Base-by-base conservation (phyloP, 139 green algal species). In the Picochlorum sp. region DNA sequence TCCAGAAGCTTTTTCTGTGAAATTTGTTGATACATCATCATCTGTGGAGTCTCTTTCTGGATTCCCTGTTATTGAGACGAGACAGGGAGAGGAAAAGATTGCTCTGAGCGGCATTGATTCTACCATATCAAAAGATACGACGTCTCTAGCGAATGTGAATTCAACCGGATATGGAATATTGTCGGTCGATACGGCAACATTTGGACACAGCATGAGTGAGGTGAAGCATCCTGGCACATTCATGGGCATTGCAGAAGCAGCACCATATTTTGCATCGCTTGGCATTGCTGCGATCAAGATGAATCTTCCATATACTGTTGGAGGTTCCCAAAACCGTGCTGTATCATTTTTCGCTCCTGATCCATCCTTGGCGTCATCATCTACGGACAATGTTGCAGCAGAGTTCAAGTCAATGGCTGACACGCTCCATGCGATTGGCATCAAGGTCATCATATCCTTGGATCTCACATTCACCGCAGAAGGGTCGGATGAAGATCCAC, bases 381-480 rank as follows among this genome's bases (percentile, higher is more conserved):
- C 65, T 50, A 45, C 57, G 20, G 38, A 59, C 5, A 66, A 77
- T 20, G 74, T 83, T 4, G 68, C 67, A 1, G 23, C 44, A 14
- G 85, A 92, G 72, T 66, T 92, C 24, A 78, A 83, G 64, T 13
- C 49, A n/a, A 63, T 85, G 38, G 62, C 90, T 7, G 49, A 47
- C 11, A 70, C 61, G 23, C 59, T 88, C 54, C 84, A 91, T 41
- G 57, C 37, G 0, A 69, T 70, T 14, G 85, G 85, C 56, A 62
- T 92, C 15, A 80, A 89, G 71, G 85, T 92, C 3, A 62, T 89
- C 15, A 57, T 89, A 45, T 70, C 81, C 67, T 75, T 88, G 13
- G 83, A 92, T 68, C 83, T 85, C 65, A 88, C 83, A 65, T 77
- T 90, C 37, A 92, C 86, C 0, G 81, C 71, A 3, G 86, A 92